Evolutionary conservation across 768 basidiomycete species (phyloP), one percentile per base, ranked within the genome.

Genomic region (Mycena indigotica): DNA sequence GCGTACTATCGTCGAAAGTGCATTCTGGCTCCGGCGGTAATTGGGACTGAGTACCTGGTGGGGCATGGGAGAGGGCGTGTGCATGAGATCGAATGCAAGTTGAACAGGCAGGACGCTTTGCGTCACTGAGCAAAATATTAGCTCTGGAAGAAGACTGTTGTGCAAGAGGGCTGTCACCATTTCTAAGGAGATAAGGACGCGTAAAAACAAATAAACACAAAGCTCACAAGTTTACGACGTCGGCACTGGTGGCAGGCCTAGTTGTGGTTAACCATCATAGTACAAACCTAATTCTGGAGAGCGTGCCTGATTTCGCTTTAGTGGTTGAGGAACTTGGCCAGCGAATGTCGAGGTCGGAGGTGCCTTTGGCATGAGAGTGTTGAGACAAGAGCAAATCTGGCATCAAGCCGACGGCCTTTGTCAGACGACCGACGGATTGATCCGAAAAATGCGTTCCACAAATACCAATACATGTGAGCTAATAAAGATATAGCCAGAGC

Each of bases 61-160:
- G 76, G 13, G 86, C 81, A 71, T 87, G 87, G 13, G 81, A 77
- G 52, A 82, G 67, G 8, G 87, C 83, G 72, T 90, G 86, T 1
- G 85, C 78, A 75, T 89, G 88, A 21, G 88, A 90, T 28, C 89
- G 83, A 56, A 85, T 76, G 66, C 89, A 91, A 2, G 89, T 91
- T 25, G 88, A 85, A 66, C 89, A 91, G 4, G 57, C 55, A 2
- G 89, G 89, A 39, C 85, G 75, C 66, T 87, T 85, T 5, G 89
- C 87, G 64, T 91, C 89, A 68, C 89, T 91, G 58, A 55, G 53
- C 24, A 1, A 28, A 32, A 44, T 15, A 50, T 53, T 5, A 32
- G 28, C 28, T 21, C 48, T 51, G 5, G 4, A 16, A 29, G 50
- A 5, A 51, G 5, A 30, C 40, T 24, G 5, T 50, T 28, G 40